A percentile compares a stretch with the other conserved stretches of the same genome.
phyloP scores from a whole-genome alignment of 2,329 filamentous ascomycete species.

The Verticillium longisporum region DNA sequence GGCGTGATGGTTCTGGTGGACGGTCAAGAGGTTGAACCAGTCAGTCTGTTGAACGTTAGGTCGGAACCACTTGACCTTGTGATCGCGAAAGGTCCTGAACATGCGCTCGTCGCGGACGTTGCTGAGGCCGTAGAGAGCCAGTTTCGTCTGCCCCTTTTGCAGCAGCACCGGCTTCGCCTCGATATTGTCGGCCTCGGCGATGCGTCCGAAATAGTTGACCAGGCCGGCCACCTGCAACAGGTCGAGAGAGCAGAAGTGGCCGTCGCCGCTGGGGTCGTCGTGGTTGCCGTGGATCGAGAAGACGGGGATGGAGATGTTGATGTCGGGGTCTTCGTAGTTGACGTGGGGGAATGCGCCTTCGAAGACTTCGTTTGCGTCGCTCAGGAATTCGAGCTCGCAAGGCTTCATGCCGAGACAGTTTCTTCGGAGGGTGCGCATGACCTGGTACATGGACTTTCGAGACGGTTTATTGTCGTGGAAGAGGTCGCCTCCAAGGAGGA shows the following conservation, averaged over 20 bases:
- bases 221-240: conserved; percentile 85
- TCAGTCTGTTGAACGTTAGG: conserved; percentile 74
- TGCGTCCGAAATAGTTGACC: conserved; percentile 92
- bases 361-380: conserved; percentile 87
- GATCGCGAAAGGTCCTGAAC: conserved; percentile 87
- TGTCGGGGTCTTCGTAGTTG: conserved; percentile 96
- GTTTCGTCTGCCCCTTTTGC: conserved; percentile 87
- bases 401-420: conserved; percentile 95
- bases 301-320: conserved; percentile 93
- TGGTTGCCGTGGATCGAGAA: conserved; percentile 99
- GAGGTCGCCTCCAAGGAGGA: conserved; percentile 86
- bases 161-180: conserved; percentile 84
- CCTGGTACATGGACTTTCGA: conserved; percentile 91
- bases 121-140: conserved; percentile 89
- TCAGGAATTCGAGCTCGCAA: conserved; percentile 89
- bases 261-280: conserved; percentile 95
- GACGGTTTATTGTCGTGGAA: conserved; percentile 99
- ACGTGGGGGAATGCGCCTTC: conserved; percentile 85
- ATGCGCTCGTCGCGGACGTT: conserved; percentile 94
- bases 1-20: conserved; percentile 94
- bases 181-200: conserved; percentile 89
- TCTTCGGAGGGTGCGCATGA: conserved; percentile 88
- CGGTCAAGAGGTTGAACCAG: conserved; percentile 93
- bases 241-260: conserved; percentile 85
- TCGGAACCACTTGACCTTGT: conserved; percentile 88